Evolutionary conservation across 2,329 filamentous ascomycete genomes (phyloP), one percentile per base, ranked within the genome.

Genomic region (Zopfia rhizophila): DNA sequence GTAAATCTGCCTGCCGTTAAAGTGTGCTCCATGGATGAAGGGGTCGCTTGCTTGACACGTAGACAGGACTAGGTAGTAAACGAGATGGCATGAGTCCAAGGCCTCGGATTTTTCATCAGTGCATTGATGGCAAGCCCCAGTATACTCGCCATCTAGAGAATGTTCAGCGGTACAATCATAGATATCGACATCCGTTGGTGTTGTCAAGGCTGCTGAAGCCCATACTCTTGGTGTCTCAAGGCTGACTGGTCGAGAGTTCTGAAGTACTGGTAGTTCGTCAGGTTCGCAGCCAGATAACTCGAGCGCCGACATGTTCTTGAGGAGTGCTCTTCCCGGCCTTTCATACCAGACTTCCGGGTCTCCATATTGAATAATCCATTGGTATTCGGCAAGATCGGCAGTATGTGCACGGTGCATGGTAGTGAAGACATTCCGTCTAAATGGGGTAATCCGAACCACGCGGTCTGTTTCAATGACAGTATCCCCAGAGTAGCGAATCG

Each of bases 181-280:
- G 1, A 68, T 19, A 13, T 47, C 38, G 13, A 68, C 61, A 23
- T 69, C 62, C 1, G 51, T 52, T 0, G 63, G 61, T 6, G 65
- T 65, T 0, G 56, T 65, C 10, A 72, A 47, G 4, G 65, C 61
- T 25, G 55, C 48, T 1, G 65, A 65, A 7, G 59, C 60, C 65
- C 65, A 70, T 11, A 70, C 48, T 6, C 55, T 54, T 2, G 66
- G 63, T 2, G 46, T 56, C 7, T 61, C 61, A 4, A 67, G 39
- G 14, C 48, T 57, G 11, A 54, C 38, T 1, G 65, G 60, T 11
- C 49, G 38, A 3, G 56, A 39, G 18, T 57, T 53, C 4, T 51
- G 35, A 4, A 62, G 22, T 10, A 50, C 31, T 4, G 42, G 13
- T 3, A 63, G 39, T 23, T 55, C 55, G 11, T 58, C 45, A n/a